phyloP scores from a whole-genome alignment of 176 grass and related monocot genomes.

The Lolium rigidum region DNA sequence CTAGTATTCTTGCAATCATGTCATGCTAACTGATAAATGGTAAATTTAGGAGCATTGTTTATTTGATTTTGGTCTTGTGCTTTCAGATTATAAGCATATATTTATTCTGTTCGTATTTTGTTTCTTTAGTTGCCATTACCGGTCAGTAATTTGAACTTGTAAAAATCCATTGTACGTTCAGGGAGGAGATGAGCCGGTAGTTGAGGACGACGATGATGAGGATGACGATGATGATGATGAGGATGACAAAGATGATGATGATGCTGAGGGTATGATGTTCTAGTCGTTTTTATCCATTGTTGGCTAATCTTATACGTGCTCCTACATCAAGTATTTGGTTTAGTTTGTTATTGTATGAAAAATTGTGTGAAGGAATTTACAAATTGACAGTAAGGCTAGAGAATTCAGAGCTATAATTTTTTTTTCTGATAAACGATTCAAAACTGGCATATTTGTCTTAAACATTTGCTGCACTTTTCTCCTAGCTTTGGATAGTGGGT shows the following conservation, averaged over 20 bases:
- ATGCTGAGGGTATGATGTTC: slow-evolving; percentile 47
- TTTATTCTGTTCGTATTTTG: not conserved
- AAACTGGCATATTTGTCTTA: not conserved
- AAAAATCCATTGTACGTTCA: not conserved
- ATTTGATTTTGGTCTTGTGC: not conserved
- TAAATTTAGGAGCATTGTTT: not conserved
- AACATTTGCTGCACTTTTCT: not conserved
- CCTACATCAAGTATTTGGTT: not conserved
- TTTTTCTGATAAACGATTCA: not conserved
- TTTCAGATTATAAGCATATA: too few species aligned
- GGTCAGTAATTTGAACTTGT: slow-evolving; percentile 2
- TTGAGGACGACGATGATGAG: slow-evolving; percentile 71
- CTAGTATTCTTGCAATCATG: not conserved
- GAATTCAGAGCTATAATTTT: not conserved
- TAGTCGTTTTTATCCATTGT: not conserved
- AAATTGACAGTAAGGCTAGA: not conserved
- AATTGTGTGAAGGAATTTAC: not conserved
- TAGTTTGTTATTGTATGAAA: not conserved
- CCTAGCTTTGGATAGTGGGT: not conserved
- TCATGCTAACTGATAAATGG: slow-evolving; percentile 1
- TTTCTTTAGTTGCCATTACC: not conserved
- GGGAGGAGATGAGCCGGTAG: slow-evolving; percentile 59
- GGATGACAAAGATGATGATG: slow-evolving; percentile 68
- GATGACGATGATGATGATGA: slow-evolving; percentile 66
- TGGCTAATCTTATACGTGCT: not conserved